Percentiles rank a stretch among this genome's conserved stretches.
phyloP scores from a whole-genome alignment of 2,329 filamentous ascomycete genomes.

The Tympanopsis confertula region DNA sequence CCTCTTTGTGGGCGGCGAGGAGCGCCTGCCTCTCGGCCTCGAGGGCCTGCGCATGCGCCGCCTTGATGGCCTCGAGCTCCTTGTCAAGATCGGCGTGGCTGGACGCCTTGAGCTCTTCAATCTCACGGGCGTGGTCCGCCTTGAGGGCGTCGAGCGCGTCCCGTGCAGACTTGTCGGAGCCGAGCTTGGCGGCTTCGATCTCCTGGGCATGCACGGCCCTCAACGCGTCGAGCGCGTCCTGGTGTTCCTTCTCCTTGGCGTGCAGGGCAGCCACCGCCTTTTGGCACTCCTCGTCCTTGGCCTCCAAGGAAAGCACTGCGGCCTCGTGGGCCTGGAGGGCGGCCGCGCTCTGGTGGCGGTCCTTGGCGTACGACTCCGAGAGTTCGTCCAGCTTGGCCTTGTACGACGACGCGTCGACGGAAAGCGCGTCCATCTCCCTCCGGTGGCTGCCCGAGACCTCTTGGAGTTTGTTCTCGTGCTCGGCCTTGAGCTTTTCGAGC shows the following conservation, averaged over 20 bases:
- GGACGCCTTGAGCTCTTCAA: conserved; percentile 29
- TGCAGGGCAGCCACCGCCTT: conserved; percentile 33
- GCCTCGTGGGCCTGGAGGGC: conserved; percentile 8
- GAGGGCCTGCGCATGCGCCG: conserved; percentile 29
- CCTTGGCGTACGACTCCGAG: conserved; percentile 17
- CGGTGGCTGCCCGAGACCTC: conserved; percentile 49
- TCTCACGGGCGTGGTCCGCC: conserved; percentile 37
- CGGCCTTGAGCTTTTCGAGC: conserved; percentile 24
- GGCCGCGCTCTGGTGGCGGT: conserved; percentile 8
- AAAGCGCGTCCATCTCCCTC: conserved; percentile 51
- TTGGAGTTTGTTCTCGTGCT: conserved; percentile 45
- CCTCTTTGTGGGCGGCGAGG: conserved; percentile 18
- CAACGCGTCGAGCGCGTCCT: conserved; percentile 40
- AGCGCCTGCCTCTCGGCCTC: conserved; percentile 26
- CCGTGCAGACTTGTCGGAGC: conserved; percentile 31
- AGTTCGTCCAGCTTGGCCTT: conserved; percentile 41
- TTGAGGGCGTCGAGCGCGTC: conserved; percentile 41
- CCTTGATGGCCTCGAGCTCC: conserved; percentile 23
- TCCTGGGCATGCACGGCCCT: conserved; percentile 46
- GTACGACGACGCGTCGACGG: conserved; percentile 50
- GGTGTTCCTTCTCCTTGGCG: conserved; percentile 37
- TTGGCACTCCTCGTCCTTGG: conserved; percentile 29
- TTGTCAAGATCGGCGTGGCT: conserved; percentile 23
- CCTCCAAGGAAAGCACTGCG: conserved; percentile 18
- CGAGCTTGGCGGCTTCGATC: conserved; percentile 41